Percentiles rank a stretch among this genome's conserved stretches.
These are phyloP conservation scores for Phaseolus lunatus DNA, from an alignment of 306 rosid genomes.

Conservation along the genomic window DNA sequence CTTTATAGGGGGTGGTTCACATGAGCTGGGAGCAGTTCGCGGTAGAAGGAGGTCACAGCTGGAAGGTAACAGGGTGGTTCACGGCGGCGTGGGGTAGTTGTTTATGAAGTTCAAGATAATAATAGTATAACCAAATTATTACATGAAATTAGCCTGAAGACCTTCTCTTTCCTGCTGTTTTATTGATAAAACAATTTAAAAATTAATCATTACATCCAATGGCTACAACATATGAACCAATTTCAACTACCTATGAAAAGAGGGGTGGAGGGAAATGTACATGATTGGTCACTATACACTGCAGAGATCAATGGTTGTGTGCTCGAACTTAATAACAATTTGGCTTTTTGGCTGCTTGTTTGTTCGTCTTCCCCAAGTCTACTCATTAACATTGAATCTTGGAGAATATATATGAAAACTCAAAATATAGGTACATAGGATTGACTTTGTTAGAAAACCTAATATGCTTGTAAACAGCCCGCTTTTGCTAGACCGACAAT, in stretches of 20 bases:
- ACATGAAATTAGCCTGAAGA: conserved; percentile 8
- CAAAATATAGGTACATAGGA: conserved; percentile 7
- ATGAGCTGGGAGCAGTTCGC: too few species aligned
- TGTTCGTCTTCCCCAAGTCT: conserved; percentile 2
- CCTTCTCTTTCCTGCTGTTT: conserved; percentile 15
- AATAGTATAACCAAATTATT: too few species aligned
- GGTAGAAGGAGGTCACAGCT: too few species aligned
- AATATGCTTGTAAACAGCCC: conserved; percentile 37
- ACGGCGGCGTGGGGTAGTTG: too few species aligned
- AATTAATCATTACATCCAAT: conserved; percentile 44
- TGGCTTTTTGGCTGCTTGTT: conserved; percentile 20
- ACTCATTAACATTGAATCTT: conserved; percentile 23
- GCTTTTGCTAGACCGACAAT: conserved; percentile 28
- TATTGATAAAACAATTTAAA: conserved; percentile 33
- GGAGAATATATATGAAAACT: conserved; percentile 15
- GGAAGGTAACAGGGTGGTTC: too few species aligned
- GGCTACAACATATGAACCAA: conserved; percentile 43
- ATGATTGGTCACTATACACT: conserved; percentile 39
- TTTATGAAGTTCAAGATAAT: too few species aligned
- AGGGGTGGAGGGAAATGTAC: conserved; percentile 21
- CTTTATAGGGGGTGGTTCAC: too few species aligned
- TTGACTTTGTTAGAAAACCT: conserved; percentile 28
- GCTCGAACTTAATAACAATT: conserved; percentile 30
- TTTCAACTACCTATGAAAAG: conserved; percentile 35
- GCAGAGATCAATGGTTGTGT: conserved; percentile 7